These are phyloP conservation scores for Domatiomyces catenatus DNA, from an alignment of 2,329 filamentous ascomycete genomes.

Conservation along the genomic window DNA sequence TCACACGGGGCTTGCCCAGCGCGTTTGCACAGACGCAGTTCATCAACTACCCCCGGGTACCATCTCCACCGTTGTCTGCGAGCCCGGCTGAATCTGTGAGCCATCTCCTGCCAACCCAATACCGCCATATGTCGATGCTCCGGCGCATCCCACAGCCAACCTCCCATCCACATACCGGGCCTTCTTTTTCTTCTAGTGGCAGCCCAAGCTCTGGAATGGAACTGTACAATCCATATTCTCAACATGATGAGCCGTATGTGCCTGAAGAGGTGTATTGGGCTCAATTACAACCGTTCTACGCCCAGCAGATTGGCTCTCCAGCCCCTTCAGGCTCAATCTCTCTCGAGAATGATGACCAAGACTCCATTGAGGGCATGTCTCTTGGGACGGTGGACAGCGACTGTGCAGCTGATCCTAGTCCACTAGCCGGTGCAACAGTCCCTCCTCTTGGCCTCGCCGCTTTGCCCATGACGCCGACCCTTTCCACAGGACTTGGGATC, in stretches of 20 bases:
- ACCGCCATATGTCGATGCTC: not conserved
- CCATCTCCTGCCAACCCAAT: not conserved
- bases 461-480: not conserved
- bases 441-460: not conserved
- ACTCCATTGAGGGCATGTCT: not conserved
- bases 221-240: not conserved
- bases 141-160: not conserved
- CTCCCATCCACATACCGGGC: not conserved
- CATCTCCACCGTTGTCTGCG: not conserved
- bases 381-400: not conserved
- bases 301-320: not conserved
- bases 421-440: not conserved
- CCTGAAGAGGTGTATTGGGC: not conserved
- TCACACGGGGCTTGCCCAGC: not conserved
- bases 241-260: not conserved
- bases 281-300: not conserved
- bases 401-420: not conserved
- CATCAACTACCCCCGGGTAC: not conserved
- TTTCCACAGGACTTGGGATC: slow-evolving; percentile 24
- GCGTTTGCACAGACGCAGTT: not conserved
- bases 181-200: not conserved
- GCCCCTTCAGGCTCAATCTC: not conserved
- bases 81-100: not conserved
- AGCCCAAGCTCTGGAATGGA: not conserved
- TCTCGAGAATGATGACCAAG: not conserved